Percentiles rank a stretch among this genome's conserved stretches.
These are phyloP conservation scores for Obba rivulosa DNA, from an alignment of 768 basidiomycete species.

Conservation along the genomic window DNA sequence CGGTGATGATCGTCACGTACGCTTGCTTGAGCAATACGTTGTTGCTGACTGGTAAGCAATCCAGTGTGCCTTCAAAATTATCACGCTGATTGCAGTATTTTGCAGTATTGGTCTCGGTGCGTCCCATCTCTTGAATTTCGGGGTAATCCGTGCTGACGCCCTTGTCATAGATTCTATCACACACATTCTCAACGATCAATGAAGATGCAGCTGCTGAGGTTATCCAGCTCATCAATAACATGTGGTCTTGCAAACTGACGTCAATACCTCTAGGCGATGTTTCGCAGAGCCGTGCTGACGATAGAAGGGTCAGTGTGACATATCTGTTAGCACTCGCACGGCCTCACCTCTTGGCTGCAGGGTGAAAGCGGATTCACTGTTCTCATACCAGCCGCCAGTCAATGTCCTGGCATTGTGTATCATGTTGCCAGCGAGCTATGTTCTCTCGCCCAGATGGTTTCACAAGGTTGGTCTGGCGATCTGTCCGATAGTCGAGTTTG, in stretches of 20 bases:
- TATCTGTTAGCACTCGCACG: not conserved
- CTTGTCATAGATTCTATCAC: conserved; percentile 71
- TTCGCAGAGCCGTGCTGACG: conserved; percentile 87
- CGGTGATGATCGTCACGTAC: conserved; percentile 85
- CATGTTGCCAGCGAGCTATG: conserved; percentile 82
- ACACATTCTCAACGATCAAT: conserved; percentile 92
- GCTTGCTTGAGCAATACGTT: conserved; percentile 91
- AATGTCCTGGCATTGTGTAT: conserved; percentile 84
- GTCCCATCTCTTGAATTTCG: conserved; percentile 22
- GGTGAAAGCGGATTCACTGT: conserved; percentile 86
- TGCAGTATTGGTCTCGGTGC: conserved; percentile 72
- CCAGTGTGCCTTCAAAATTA: conserved; percentile 4
- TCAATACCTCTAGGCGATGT: conserved; percentile 78
- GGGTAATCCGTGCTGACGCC: not conserved
- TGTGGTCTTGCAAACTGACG: conserved; percentile 6
- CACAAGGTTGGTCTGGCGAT: conserved; percentile 66
- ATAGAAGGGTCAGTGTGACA: conserved; percentile 70
- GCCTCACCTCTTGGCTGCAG: conserved; percentile 24
- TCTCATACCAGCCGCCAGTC: conserved; percentile 92
- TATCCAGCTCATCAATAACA: conserved; percentile 7
- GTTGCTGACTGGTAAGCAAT: conserved; percentile 70
- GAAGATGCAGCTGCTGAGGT: conserved; percentile 93
- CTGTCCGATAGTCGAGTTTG: conserved; percentile 9
- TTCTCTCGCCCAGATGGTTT: conserved; percentile 93
- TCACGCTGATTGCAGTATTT: conserved; percentile 6